Evolutionary conservation across 805 yeast species (phyloP), one percentile per base, ranked within the genome.

Genomic region (Kuraishia molischiana): DNA sequence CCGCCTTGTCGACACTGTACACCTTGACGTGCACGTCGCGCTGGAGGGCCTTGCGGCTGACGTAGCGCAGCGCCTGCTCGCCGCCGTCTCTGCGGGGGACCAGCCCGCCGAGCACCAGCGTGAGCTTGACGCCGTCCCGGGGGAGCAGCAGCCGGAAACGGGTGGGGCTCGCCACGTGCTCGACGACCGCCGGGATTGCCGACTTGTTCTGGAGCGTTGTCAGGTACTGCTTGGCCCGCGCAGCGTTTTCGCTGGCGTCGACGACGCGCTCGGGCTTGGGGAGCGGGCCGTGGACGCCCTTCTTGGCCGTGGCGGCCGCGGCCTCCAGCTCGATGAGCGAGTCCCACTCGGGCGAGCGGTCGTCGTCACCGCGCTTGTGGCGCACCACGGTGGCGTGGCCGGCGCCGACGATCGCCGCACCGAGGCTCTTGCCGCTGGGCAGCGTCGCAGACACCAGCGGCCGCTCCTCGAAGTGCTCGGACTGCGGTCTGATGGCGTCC

Each of bases 301-400:
- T 63, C 46, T 78, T 73, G 19, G 59, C 58, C 39, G 67, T 70
- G 41, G 61, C 64, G 13, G 89, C 81, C 31, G 64, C 64, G 31
- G 67, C 64, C 54, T 86, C 95, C 35, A 77, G 64, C 51, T 83
- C 94, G 33, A 82, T 58, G 39, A 85, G 66, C 35, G 67, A 68
- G 52, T 85, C 95, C 90, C 95, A 85, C 47, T 76, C 71, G 24
- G 77, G 69, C 2, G 92, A 77, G 47, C 85, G 69, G 50, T 78
- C 85, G 29, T 68, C 67, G 34, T 79, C 83, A 41, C 80, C 85
- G 58, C 79, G 79, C 52, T 79, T 77, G 59, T 84, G 94, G 53
- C 75, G 76, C 41, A 83, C 68, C 19, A 85, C 95, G n/a, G 80
- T 62, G 13, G 89, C 94, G 56, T 64, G 75, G 5, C 95, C 95